phyloP scores from a whole-genome alignment of 352 stramenopile genomes.

The Saprolegnia parasitica region DNA sequence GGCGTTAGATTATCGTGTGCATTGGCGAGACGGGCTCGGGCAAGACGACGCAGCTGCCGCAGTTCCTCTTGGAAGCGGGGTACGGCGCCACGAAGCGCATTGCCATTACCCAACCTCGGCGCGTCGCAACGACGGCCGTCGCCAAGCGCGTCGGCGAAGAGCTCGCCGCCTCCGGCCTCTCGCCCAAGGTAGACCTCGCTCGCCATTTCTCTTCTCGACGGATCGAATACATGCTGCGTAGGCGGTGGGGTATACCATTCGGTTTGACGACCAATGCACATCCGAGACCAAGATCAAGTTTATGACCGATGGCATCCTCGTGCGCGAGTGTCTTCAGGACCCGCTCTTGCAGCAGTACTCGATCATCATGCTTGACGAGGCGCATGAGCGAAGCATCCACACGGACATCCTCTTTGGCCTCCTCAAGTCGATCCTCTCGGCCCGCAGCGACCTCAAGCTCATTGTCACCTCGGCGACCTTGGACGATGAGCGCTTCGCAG shows the following conservation, averaged over 20 bases:
- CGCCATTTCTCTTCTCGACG: neutral
- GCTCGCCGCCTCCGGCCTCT: conserved; percentile 59
- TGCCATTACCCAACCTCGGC: conserved; percentile 89
- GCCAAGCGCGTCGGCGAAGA: conserved; percentile 96
- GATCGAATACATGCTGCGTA: neutral
- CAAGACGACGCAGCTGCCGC: conserved; percentile 92
- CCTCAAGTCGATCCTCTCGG: conserved; percentile 67
- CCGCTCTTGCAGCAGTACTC: conserved; percentile 74
- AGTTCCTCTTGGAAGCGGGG: conserved; percentile 53
- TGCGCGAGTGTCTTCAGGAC: conserved; percentile 77
- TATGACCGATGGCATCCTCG: conserved; percentile 73
- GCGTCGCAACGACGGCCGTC: conserved; percentile 97
- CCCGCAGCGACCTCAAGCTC: conserved; percentile 83
- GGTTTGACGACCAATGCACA: conserved; percentile 93
- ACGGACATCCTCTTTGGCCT: conserved; percentile 98
- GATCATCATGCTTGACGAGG: conserved; percentile 94
- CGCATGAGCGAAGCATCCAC: conserved; percentile 97
- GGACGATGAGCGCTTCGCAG: conserved; percentile 77
- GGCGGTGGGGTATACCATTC: conserved; percentile 94
- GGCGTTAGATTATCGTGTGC: conserved; percentile 45
- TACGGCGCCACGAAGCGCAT: conserved; percentile 42
- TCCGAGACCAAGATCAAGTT: conserved; percentile 74
- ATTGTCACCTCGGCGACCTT: conserved; percentile 93
- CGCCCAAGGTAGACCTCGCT: conserved; percentile 9
- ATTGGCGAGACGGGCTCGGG: conserved; percentile 94